These are phyloP conservation scores for Aspergillus proliferans DNA, from an alignment of 2,329 filamentous ascomycete genomes.

Conservation along the genomic window DNA sequence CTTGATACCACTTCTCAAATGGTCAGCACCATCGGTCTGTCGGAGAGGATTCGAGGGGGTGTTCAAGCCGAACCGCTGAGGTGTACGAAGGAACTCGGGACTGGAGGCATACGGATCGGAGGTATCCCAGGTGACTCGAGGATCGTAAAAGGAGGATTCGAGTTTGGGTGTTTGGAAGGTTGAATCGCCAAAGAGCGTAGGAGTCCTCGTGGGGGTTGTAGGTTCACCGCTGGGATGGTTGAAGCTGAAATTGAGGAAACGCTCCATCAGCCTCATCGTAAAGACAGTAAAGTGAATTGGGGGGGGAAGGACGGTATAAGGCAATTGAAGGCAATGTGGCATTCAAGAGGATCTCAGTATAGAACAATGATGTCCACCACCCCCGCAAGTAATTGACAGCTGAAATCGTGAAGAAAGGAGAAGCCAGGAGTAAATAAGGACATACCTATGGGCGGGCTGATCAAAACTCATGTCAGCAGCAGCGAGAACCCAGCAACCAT, in stretches of 20 bases:
- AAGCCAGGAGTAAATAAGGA: constrained; percentile 2
- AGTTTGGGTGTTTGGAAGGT: constrained; percentile 42
- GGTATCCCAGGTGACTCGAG: constrained; percentile 42
- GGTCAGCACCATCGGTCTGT: constrained; percentile 7
- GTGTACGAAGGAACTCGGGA: constrained; percentile 40
- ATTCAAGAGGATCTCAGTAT: neutral
- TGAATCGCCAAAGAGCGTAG: constrained; percentile 34
- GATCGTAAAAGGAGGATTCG: constrained; percentile 43
- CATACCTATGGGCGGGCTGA: constrained; percentile 42
- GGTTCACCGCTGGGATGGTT: constrained; percentile 42
- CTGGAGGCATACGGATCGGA: constrained; percentile 43
- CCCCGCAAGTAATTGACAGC: neutral
- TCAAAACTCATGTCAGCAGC: constrained; percentile 44
- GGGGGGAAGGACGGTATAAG: neutral
- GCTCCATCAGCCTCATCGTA: constrained; percentile 29
- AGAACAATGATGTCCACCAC: too few relatives aligned
- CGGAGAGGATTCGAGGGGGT: constrained; percentile 23
- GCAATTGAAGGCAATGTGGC: neutral
- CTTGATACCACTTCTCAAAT: constrained; percentile 16
- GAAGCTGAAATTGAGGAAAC: constrained; percentile 35
- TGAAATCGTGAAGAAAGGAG: neutral
- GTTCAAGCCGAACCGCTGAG: constrained; percentile 32
- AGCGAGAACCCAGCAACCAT: constrained; percentile 33
- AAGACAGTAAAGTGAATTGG: neutral
- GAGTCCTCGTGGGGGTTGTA: constrained; percentile 42